Percentiles rank a stretch among this genome's conserved stretches.
Conservation (phyloP, 805 yeast genomes). For the Saccharomycopsis synnaedendra region DNA sequence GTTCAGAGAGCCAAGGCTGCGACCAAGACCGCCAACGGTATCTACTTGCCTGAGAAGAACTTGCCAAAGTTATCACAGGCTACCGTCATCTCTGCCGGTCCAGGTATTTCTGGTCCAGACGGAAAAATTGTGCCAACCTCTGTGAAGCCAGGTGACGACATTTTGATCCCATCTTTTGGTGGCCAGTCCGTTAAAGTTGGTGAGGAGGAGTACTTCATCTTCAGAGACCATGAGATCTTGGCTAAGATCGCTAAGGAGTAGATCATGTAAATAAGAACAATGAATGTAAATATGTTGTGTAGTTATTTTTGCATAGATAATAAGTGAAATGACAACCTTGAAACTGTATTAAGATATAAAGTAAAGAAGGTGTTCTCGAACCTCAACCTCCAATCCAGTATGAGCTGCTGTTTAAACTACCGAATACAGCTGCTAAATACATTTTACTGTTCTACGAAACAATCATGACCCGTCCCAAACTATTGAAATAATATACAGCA, state of each 20-base stretch:
- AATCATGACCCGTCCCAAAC: no score
- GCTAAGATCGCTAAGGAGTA: slow-evolving; percentile 71
- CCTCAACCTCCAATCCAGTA: no score
- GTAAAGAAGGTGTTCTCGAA: no score
- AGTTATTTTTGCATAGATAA: background rate
- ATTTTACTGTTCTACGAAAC: no score
- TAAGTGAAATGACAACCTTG: background rate
- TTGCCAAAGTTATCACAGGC: slow-evolving; percentile 90
- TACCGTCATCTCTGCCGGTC: slow-evolving; percentile 88
- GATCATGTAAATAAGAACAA: background rate
- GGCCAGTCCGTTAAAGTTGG: slow-evolving; percentile 84
- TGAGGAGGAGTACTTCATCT: slow-evolving; percentile 64
- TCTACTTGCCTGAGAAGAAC: slow-evolving; percentile 91
- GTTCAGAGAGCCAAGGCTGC: slow-evolving; percentile 92
- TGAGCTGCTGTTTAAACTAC: no score
- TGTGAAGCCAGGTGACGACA: slow-evolving; percentile 86
- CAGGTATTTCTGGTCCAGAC: slow-evolving; percentile 68
- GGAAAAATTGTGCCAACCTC: slow-evolving; percentile 66
- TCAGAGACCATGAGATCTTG: slow-evolving; percentile 89
- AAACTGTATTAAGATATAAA: no score
- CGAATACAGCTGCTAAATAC: no score
- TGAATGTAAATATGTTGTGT: background rate
- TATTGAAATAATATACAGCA: no score
- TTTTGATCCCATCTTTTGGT: slow-evolving; percentile 88
- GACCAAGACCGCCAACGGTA: slow-evolving; percentile 84